Evolutionary conservation across 805 yeast genomes (phyloP).

Genomic region (Grigorovia humatica): DNA sequence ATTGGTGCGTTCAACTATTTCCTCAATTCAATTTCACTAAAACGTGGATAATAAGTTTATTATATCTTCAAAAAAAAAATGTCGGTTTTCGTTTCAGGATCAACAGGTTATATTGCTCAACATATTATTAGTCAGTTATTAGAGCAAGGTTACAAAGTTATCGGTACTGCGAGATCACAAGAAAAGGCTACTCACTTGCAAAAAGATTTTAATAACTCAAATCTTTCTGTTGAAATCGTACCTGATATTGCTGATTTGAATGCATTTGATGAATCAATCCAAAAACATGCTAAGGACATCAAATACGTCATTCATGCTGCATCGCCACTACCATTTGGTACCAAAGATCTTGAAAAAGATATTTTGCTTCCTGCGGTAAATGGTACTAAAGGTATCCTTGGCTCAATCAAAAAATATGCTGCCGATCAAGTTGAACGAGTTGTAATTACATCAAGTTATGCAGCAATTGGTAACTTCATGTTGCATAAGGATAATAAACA

Average conservation of each 20-base stretch:
- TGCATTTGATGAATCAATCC: conserved; percentile 38
- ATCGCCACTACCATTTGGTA: conserved; percentile 42
- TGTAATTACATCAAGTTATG: conserved; percentile 47
- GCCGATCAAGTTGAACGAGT: conserved; percentile 36
- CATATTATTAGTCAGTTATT: conserved; percentile 36
- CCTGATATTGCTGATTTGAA: conserved; percentile 27
- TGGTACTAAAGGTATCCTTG: conserved; percentile 44
- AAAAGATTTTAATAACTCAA: conserved; percentile 22
- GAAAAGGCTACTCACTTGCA: conserved; percentile 34
- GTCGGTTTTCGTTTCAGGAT: conserved; percentile 41
- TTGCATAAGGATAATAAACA: conserved; percentile 2
- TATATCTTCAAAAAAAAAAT: conserved; percentile 3
- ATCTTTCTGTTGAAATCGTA: conserved; percentile 28
- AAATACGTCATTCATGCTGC: conserved; percentile 51
- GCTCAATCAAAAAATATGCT: conserved; percentile 35
- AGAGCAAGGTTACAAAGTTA: conserved; percentile 31
- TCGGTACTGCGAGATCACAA: conserved; percentile 42
- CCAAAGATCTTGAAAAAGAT: conserved; percentile 37
- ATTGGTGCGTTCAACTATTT: too few species aligned
- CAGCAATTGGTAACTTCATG: conserved; percentile 33
- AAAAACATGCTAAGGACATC: conserved; percentile 37
- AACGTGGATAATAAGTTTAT: neutral
- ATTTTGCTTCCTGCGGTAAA: conserved; percentile 45
- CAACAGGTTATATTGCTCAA: conserved; percentile 45
- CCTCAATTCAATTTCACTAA: neutral